Conservation (phyloP, 2,329 filamentous ascomycete genomes). For the Xylaria sp. region DNA sequence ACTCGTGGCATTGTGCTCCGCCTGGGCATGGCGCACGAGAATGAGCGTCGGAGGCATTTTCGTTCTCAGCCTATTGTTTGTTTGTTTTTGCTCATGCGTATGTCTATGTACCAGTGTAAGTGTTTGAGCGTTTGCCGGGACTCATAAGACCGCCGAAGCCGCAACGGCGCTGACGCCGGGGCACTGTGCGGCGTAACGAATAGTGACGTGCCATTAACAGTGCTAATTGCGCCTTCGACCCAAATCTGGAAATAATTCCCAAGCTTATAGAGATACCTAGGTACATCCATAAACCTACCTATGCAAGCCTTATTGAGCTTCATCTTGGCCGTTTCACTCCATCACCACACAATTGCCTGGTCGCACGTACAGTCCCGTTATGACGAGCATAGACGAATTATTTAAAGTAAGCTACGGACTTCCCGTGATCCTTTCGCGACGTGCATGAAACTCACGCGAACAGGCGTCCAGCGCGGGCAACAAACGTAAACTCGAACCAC, state of each 20-base stretch:
- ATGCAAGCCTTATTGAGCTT: not conserved
- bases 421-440: not conserved
- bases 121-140: not conserved
- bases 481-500: conserved; percentile 72
- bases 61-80: not conserved
- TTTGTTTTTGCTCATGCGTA: too few relatives aligned
- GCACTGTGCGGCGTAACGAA: conserved; percentile 3
- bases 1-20: conserved; percentile 64
- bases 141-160: not conserved
- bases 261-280: not conserved
- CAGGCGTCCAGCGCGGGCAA: conserved; percentile 56
- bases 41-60: conserved; percentile 71
- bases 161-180: not conserved
- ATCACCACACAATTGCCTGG: not conserved
- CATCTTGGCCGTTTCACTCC: not conserved
- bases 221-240: conserved; percentile 6
- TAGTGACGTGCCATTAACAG: not conserved
- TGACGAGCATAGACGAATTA: conserved; percentile 69
- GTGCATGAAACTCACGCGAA: conserved; percentile 24
- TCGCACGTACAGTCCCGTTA: conserved; percentile 43
- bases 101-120: not conserved
- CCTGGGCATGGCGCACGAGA: conserved; percentile 89
- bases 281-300: not conserved
- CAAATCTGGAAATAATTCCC: not conserved
- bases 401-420: conserved; percentile 59